A percentile compares a stretch with the other conserved stretches of the same genome.
Conservation (phyloP, 257 asterid genomes). For the Sherardia arvensis region DNA sequence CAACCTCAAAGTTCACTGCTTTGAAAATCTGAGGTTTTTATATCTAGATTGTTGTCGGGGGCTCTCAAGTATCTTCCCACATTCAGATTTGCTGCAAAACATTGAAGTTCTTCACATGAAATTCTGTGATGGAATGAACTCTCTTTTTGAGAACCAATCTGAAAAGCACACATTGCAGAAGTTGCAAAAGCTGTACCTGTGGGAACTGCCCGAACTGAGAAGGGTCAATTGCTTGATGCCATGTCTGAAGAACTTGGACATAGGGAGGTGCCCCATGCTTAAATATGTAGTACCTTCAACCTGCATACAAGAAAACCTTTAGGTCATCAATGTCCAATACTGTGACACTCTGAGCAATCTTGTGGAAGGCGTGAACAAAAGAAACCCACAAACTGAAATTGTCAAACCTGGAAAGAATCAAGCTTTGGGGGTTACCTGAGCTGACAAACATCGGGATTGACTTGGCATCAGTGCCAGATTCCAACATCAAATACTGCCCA, state of each 20-base stretch:
- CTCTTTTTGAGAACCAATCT: constrained; percentile 4
- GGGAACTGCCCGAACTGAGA: constrained; percentile 13
- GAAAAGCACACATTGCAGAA: background rate
- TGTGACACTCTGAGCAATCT: constrained; percentile 1
- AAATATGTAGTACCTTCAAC: background rate
- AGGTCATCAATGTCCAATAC: constrained; percentile 2
- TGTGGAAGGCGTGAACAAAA: background rate
- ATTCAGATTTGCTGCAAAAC: constrained; percentile 4
- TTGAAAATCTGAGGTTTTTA: constrained; percentile 9
- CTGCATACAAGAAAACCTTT: background rate
- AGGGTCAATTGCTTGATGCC: constrained; percentile 6
- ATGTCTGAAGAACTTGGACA: constrained; percentile 7
- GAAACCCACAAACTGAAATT: constrained; percentile 3
- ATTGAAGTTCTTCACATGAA: constrained; percentile 12
- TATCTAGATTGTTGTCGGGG: constrained; percentile 17
- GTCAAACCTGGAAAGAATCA: background rate
- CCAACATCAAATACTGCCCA: constrained; percentile 12
- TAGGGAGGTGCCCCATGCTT: constrained; percentile 12
- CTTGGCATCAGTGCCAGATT: background rate
- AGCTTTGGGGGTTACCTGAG: constrained; percentile 9
- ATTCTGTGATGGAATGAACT: constrained; percentile 8
- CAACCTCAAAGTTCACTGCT: constrained; percentile 6
- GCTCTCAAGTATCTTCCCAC: constrained; percentile 4
- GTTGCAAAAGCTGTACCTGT: constrained; percentile 12
- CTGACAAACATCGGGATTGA: constrained; percentile 5